These are phyloP conservation scores for Ligustrum vulgare DNA, from an alignment of 257 asterid genomes.

Conservation along the genomic window DNA sequence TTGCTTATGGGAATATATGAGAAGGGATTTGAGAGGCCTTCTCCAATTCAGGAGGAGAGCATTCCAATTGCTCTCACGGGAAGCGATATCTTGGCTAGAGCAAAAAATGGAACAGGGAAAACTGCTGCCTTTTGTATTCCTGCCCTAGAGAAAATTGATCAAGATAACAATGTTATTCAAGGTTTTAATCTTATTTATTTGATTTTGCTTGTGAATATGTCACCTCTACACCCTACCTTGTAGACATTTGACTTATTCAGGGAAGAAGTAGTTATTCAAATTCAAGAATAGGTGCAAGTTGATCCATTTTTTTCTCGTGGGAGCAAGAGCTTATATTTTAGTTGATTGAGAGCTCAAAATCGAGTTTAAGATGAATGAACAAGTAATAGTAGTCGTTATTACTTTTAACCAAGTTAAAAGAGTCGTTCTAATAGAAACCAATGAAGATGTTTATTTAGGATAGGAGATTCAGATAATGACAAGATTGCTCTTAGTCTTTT, in stretches of 20 bases:
- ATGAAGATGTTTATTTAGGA: constrained; percentile 10
- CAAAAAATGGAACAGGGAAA: constrained; percentile 94
- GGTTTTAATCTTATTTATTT: constrained; percentile 41
- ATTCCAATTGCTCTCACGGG: constrained; percentile 93
- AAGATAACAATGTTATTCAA: constrained; percentile 80
- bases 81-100: constrained; percentile 88
- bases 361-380: background rate
- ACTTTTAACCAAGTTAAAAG: constrained; percentile 8
- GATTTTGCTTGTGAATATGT: constrained; percentile 8
- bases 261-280: background rate
- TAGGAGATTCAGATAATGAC: background rate
- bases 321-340: constrained; percentile 2
- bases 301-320: background rate
- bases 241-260: background rate
- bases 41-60: constrained; percentile 96
- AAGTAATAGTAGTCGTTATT: constrained; percentile 12
- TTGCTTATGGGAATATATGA: constrained; percentile 95
- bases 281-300: background rate
- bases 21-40: constrained; percentile 93
- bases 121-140: constrained; percentile 95
- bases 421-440: background rate
- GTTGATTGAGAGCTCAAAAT: background rate
- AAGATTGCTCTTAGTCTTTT: background rate
- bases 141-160: constrained; percentile 84
- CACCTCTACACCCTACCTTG: constrained; percentile 5